Percentiles rank a stretch among this genome's conserved stretches.
Conservation (phyloP, 2,329 filamentous ascomycete species). For the Colletotrichum echinochloae region DNA sequence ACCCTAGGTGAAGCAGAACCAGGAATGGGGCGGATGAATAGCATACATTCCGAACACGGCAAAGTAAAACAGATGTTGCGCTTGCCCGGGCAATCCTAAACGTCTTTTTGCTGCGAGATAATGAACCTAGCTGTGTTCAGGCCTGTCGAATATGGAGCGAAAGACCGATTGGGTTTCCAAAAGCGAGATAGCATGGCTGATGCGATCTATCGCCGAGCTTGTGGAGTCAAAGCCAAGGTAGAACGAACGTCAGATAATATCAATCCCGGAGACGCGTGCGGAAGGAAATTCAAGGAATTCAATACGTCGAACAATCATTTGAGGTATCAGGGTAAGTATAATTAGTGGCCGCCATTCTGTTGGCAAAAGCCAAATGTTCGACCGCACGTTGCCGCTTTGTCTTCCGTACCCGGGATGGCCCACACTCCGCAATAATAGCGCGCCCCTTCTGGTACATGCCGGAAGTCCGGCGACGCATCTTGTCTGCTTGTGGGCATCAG, state of each 20-base stretch:
- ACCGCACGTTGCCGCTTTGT: constrained; percentile 56
- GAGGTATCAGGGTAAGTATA: constrained; percentile 47
- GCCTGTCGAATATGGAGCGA: too few species aligned
- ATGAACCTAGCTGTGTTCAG: too few species aligned
- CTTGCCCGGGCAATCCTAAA: too few species aligned
- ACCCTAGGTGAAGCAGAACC: too few species aligned
- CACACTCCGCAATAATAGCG: constrained; percentile 50
- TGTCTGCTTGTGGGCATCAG: too few species aligned
- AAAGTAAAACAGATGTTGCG: too few species aligned
- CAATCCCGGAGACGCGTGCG: background rate
- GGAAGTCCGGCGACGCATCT: constrained; percentile 33
- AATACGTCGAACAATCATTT: constrained; percentile 46
- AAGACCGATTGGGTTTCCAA: constrained; percentile 41
- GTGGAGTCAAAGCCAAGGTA: constrained; percentile 51
- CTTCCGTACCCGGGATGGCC: constrained; percentile 51
- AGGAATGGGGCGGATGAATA: too few species aligned
- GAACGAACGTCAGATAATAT: background rate
- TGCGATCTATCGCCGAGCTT: constrained; percentile 50
- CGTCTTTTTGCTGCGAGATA: too few species aligned
- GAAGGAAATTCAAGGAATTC: background rate
- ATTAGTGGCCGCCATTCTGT: constrained; percentile 49
- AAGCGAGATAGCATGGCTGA: constrained; percentile 45
- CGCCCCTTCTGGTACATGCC: constrained; percentile 45
- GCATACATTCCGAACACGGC: too few species aligned
- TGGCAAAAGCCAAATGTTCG: constrained; percentile 53